These are phyloP conservation scores for Lodderomyces parapsilosis DNA, from an alignment of 1,139 yeast genomes.

Conservation along the genomic window DNA sequence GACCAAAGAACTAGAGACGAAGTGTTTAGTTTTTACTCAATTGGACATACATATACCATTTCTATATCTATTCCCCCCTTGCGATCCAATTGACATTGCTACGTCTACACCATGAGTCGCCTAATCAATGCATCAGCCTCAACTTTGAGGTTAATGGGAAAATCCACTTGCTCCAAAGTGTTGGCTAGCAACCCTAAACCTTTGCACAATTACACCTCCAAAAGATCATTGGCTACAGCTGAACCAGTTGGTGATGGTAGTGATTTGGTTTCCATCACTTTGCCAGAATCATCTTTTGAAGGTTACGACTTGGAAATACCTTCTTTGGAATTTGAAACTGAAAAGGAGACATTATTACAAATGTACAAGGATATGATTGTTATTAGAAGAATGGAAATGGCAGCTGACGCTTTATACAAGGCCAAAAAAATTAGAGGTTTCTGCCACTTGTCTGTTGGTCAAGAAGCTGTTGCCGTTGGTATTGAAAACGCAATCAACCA, in stretches of 20 bases:
- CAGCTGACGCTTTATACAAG: slow-evolving; percentile 95
- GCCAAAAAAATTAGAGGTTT: slow-evolving; percentile 98
- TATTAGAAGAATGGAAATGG: slow-evolving; percentile 98
- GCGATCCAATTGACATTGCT: neutral
- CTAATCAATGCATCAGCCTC: slow-evolving; percentile 9
- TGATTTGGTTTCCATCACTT: slow-evolving; percentile 50
- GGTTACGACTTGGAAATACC: slow-evolving; percentile 82
- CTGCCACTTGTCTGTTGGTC: slow-evolving; percentile 98
- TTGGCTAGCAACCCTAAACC: slow-evolving; percentile 10
- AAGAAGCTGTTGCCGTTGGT: slow-evolving; percentile 98
- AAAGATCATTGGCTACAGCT: slow-evolving; percentile 34
- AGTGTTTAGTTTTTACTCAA: no score
- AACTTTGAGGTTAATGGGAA: slow-evolving; percentile 3
- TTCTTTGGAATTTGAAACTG: slow-evolving; percentile 67
- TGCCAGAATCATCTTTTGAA: slow-evolving; percentile 82
- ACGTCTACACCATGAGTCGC: slow-evolving; percentile 4
- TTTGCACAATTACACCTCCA: slow-evolving; percentile 6
- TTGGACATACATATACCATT: neutral
- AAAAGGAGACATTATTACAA: slow-evolving; percentile 75
- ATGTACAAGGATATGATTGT: slow-evolving; percentile 97
- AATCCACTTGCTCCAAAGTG: neutral
- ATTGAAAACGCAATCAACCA: slow-evolving; percentile 89
- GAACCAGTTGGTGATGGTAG: slow-evolving; percentile 11
- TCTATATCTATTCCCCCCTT: slow-evolving; percentile 4
- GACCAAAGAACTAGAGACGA: no score